Evolutionary conservation across 2,329 filamentous ascomycete species (phyloP).

Genomic region (Alternaria sp.): DNA sequence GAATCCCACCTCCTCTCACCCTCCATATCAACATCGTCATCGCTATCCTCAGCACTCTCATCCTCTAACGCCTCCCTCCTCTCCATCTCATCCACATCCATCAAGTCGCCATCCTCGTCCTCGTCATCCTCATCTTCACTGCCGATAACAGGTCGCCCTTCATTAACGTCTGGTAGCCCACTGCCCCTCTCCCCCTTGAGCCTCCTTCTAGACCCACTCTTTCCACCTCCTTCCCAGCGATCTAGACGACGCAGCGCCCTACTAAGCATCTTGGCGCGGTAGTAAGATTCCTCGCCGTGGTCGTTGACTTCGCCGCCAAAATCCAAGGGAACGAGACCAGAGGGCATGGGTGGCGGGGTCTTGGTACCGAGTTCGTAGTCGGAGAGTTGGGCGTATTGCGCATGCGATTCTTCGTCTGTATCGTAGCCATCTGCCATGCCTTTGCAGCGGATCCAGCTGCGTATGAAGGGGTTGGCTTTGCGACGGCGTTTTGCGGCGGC

Average conservation of each 20-base stretch:
- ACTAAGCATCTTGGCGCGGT: conserved; percentile 71
- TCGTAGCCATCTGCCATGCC: conserved; percentile 56
- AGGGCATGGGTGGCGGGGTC: conserved; percentile 47
- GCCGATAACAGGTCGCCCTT: conserved; percentile 16
- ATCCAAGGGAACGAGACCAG: conserved; percentile 68
- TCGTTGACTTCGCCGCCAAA: conserved; percentile 69
- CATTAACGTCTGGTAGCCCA: background rate
- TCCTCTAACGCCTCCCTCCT: conserved; percentile 7
- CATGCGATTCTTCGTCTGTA: conserved; percentile 51
- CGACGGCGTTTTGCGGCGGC: conserved; percentile 68
- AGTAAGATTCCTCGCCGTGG: conserved; percentile 76
- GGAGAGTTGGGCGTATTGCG: conserved; percentile 49
- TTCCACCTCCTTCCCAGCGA: conserved; percentile 68
- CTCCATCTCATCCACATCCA: conserved; percentile 25
- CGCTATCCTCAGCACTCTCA: conserved; percentile 35
- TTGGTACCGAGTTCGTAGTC: conserved; percentile 39
- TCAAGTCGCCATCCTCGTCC: conserved; percentile 16
- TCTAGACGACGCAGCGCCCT: conserved; percentile 70
- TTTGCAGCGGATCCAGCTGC: conserved; percentile 71
- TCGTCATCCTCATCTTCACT: conserved; percentile 16
- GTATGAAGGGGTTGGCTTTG: conserved; percentile 71
- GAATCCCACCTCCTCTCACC: conserved; percentile 19
- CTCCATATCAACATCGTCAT: conserved; percentile 9
- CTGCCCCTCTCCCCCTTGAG: conserved; percentile 23
- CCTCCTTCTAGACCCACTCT: conserved; percentile 36